phyloP scores from a whole-genome alignment of 1,284 basidiomycete genomes.

The Papiliotrema nemorosa region DNA sequence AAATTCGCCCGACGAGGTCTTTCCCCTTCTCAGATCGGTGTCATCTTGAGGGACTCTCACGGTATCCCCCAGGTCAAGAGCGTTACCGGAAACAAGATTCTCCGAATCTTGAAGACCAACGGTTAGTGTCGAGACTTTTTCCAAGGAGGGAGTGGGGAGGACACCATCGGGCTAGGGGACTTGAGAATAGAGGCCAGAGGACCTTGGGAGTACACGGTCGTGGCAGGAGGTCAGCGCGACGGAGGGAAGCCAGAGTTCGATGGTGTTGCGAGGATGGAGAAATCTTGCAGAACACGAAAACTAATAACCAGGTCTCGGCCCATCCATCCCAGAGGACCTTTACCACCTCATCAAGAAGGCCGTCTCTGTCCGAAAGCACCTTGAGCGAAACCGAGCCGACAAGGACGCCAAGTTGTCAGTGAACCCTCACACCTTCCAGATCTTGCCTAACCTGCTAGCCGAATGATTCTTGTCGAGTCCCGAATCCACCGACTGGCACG shows the following conservation, averaged over 20 bases:
- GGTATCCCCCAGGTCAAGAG: slow-evolving; percentile 94
- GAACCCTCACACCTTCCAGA: slow-evolving; percentile 6
- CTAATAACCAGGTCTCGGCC: slow-evolving; percentile 72
- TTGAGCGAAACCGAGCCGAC: slow-evolving; percentile 97
- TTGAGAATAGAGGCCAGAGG: too few relatives aligned
- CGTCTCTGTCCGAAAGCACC: slow-evolving; percentile 97
- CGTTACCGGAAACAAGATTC: slow-evolving; percentile 99
- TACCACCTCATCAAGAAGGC: slow-evolving; percentile 99
- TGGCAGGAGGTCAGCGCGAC: too few relatives aligned
- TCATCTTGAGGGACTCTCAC: slow-evolving; percentile 95
- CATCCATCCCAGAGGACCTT: slow-evolving; percentile 97
- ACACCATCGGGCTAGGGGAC: too few relatives aligned
- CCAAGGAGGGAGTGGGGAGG: background rate
- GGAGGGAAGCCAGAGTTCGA: too few relatives aligned
- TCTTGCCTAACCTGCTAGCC: slow-evolving; percentile 46
- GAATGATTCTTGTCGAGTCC: slow-evolving; percentile 96
- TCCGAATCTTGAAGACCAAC: slow-evolving; percentile 94
- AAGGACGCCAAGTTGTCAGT: slow-evolving; percentile 87
- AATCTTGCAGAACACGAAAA: background rate
- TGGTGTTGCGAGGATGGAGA: background rate
- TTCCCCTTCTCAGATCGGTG: slow-evolving; percentile 97
- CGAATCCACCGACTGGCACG: slow-evolving; percentile 92
- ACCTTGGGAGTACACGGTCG: too few relatives aligned
- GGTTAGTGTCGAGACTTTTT: slow-evolving; percentile 56
- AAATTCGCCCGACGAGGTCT: slow-evolving; percentile 98